Evolutionary conservation across 768 basidiomycete species (phyloP), one percentile per base, ranked within the genome.

Genomic region (Pleurotus sapidus): DNA sequence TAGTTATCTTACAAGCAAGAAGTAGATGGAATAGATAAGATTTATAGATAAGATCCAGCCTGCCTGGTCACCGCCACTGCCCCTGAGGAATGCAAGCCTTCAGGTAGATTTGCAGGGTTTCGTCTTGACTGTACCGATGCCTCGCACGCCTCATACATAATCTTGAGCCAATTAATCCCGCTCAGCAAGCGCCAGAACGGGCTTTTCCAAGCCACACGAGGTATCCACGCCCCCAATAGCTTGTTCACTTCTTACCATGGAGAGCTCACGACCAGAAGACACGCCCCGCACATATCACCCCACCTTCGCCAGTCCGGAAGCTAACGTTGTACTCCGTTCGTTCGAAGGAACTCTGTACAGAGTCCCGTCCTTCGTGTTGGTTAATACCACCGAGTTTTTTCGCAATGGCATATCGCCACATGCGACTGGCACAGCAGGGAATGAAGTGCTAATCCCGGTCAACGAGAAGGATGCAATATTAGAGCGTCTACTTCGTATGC

Each of bases 311-410:
- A 63, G 65, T 18, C 62, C 67, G 20, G 70, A 74, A 42, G 72
- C 73, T 14, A 72, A 76, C 56, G 64, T 74, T 9, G 63, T 72
- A 23, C 68, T 78, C 15, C 69, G 72, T 15, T 77, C 77, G 3
- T 59, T 79, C 46, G 77, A 83, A 49, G 74, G 78, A 2, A 81
- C 79, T 25, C 65, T 76, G 51, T 88, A 87, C 66, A 77, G 78
- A 46, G 74, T 87, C 17, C 79, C 43, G 23, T 54, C 57, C 12
- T 53, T 45, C 18, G 51, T 51, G 25, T 39, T 58, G 20, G 23
- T 40, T 9, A 58, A 50, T 30, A 74, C 76, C 3, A 81, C 77
- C 11, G 63, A 74, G 1, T 67, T 81, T 15, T 72, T 81, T 59
- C 62, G 63, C 37, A 65, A 67, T 37, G 69, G 70, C 65, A 57